Percentiles rank a stretch among this genome's conserved stretches.
Conservation (phyloP, 805 yeast species). For the Saturnispora sanitii region DNA sequence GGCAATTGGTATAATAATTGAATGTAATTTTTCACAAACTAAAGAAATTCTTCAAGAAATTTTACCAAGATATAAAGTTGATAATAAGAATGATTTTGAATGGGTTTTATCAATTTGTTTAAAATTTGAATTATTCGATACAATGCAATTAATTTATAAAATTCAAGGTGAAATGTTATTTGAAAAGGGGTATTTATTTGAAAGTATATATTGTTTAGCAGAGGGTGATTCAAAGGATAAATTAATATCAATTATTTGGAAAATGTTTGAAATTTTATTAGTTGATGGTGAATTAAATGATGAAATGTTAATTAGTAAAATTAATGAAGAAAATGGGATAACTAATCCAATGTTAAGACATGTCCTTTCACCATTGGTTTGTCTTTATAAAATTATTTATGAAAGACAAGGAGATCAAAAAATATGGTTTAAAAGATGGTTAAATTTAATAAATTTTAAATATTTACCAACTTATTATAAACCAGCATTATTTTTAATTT, state of each 20-base stretch:
- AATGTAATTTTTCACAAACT: constrained; percentile 36
- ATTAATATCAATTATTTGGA: constrained; percentile 46
- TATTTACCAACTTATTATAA: constrained; percentile 44
- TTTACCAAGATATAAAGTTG: constrained; percentile 50
- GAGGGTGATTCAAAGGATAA: constrained; percentile 50
- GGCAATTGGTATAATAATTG: constrained; percentile 54
- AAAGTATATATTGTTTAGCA: constrained; percentile 54
- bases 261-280: constrained; percentile 51
- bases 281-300: constrained; percentile 46
- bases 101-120: constrained; percentile 73
- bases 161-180: constrained; percentile 36
- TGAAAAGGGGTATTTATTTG: constrained; percentile 32
- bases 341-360: constrained; percentile 50
- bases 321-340: constrained; percentile 18
- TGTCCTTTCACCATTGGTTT: constrained; percentile 62
- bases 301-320: constrained; percentile 26
- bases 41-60: constrained; percentile 41
- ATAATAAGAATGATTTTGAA: constrained; percentile 67
- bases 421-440: constrained; percentile 22
- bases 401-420: constrained; percentile 20
- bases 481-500: constrained; percentile 40
- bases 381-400: constrained; percentile 41
- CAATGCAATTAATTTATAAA: constrained; percentile 46
- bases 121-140: constrained; percentile 47
- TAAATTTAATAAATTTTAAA: constrained; percentile 36